Base-by-base conservation (phyloP, 768 basidiomycete species). In the Terana coerulea region DNA sequence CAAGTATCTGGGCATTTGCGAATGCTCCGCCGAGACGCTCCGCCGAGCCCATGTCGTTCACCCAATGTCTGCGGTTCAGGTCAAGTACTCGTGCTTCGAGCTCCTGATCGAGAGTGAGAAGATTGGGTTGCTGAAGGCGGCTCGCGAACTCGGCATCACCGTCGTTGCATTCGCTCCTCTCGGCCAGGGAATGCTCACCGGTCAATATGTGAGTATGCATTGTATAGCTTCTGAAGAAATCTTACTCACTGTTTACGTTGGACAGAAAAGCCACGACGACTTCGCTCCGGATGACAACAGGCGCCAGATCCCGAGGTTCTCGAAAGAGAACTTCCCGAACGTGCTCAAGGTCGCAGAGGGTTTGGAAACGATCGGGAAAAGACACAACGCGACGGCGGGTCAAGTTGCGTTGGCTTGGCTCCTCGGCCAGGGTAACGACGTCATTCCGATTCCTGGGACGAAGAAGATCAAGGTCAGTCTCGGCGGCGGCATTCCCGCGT, bases 151-250 rank as follows among this genome's bases (percentile, higher is more conserved):
- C 15, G 73, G 72, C 26, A 66, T 75, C 34, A 55, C 52, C 67
- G 15, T 78, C 35, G 68, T 79, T 24, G 72, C 75, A 3, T 78
- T 77, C 53, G 67, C 71, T 12, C 69, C 69, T 5, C 56, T 71
- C 40, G 69, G 69, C 15, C 55, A 67, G 7, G 70, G 67, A 2
- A 47, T 69, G 5, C 35, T 67, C 30, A 64, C 64, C 21, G 66
- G 66, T 8, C 47, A 56, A 47, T 61, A 59, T 31, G 58, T 64
- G 36, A n/a, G 61, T 53, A 5, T 17, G 37, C 28, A 29, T 36
- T 26, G 0, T 43, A n/a, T 19, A 31, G 17, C 1, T n/a, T 22
- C 17, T 31, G 40, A 4, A 25, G 12, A 53, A 49, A 6, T 17
- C 19, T 30, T 3, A 5, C 31, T 9, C n/a, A 17, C 33, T 46